Evolutionary conservation across 768 basidiomycete genomes (phyloP), one percentile per base, ranked within the genome.

Genomic region (Vararia minispora): DNA sequence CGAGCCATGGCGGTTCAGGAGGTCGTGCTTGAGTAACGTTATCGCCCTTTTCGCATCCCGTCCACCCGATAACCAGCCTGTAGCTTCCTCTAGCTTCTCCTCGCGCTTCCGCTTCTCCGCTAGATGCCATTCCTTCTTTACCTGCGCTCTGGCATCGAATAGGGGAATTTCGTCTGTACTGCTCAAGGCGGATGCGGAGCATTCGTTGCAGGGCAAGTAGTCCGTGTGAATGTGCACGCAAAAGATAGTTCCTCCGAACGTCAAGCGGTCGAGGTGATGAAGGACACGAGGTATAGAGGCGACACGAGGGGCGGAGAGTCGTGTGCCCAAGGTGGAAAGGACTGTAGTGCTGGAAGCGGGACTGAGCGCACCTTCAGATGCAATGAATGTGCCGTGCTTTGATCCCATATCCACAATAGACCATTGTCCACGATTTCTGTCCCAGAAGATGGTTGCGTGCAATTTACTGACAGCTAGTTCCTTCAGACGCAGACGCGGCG

Each of bases 401-500:
- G 81, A 84, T 8, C 83, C 87, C 77, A 83, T 83, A 53, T 90
- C 87, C 8, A 87, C 83, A 22, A 84, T 60, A 3, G 71, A 68
- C 85, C 85, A 89, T 41, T 72, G 69, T 11, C 58, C 54, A 39
- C 71, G 64, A 21, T 56, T 55, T 24, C 61, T 59, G 52, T 86
- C 77, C 78, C 77, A 86, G 52, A 72, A 89, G 1, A 71, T 62
- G 3, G 77, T 82, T 7, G 83, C 79, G 51, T 90, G 87, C 37
- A 80, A 46, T 57, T 88, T 89, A 2, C 82, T 86, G 9, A 88
- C 83, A 44, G 72, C 70, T 76, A 90, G 80, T 59, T 89, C 85
- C 58, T 81, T 85, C 25, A 90, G 59, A 31, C 87, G 73, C 38
- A 90, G 64, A 21, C 76, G 68, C 9, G 83, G 79, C 4, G 58